phyloP scores from a whole-genome alignment of 768 basidiomycete species.

The Amanita rimosa region DNA sequence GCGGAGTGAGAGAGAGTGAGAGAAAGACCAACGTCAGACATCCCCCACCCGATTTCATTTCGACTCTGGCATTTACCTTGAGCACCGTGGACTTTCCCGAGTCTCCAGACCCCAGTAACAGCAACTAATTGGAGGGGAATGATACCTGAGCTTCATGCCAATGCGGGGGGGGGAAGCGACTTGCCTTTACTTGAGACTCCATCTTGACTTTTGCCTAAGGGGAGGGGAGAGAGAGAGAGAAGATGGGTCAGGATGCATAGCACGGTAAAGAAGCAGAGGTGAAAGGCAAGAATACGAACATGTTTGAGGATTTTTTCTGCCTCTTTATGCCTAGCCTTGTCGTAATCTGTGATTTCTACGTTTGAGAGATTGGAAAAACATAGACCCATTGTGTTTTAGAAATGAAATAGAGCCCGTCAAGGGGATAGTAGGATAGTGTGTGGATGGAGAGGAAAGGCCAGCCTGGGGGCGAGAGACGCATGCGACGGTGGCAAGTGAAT shows the following conservation, averaged over 20 bases:
- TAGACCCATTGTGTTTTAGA: conserved; percentile 57
- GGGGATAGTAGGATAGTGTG: background rate
- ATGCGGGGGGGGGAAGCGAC: conserved; percentile 6
- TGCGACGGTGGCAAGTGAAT: background rate
- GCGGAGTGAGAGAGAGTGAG: background rate
- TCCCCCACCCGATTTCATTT: background rate
- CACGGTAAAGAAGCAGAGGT: background rate
- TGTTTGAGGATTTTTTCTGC: conserved; percentile 74
- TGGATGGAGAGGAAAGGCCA: background rate
- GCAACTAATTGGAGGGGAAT: conserved; percentile 35
- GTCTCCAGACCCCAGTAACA: conserved; percentile 88
- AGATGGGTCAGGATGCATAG: no score
- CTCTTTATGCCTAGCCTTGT: conserved; percentile 51
- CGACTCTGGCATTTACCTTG: conserved; percentile 42
- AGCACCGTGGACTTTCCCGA: conserved; percentile 89
- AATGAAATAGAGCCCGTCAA: background rate
- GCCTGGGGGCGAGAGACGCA: conserved; percentile 1
- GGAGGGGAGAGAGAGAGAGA: background rate
- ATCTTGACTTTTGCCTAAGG: conserved; percentile 68
- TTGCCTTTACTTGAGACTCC: conserved; percentile 67
- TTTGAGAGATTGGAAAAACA: conserved; percentile 58
- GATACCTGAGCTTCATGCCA: conserved; percentile 1
- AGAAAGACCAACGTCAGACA: background rate
- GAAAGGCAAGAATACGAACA: conserved; percentile 31
- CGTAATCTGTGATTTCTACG: conserved; percentile 57